phyloP scores from a whole-genome alignment of 192 early-diverging fungal species.

The Chytriomyces hyalinus region DNA sequence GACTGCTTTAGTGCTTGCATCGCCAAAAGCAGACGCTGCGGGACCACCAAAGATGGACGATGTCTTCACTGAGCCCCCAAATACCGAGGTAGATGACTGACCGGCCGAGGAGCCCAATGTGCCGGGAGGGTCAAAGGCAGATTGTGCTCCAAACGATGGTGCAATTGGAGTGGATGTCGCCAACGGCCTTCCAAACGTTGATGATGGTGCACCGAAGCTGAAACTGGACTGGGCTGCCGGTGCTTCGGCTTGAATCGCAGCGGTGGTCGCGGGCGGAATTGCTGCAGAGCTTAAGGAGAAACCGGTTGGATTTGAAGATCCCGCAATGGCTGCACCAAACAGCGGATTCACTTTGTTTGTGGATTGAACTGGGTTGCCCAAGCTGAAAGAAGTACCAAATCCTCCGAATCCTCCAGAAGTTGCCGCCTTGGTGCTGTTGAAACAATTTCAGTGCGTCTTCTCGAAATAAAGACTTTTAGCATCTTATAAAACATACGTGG shows the following conservation, averaged over 20 bases:
- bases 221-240: neutral
- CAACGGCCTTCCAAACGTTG: too few species aligned
- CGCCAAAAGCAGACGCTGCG: too few species aligned
- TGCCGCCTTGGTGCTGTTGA: constrained; percentile 1
- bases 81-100: neutral
- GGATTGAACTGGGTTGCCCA: neutral
- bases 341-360: constrained; percentile 28
- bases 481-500: too few species aligned
- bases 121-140: too few species aligned
- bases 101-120: too few species aligned
- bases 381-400: constrained; percentile 16
- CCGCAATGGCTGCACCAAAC: constrained; percentile 9
- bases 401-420: constrained; percentile 6
- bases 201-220: neutral
- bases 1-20: too few species aligned
- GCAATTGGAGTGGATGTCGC: too few species aligned
- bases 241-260: neutral
- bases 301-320: too few species aligned
- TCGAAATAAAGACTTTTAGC: too few species aligned
- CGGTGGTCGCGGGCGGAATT: neutral
- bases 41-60: neutral
- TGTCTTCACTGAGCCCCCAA: neutral
- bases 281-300: too few species aligned
- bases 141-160: too few species aligned
- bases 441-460: neutral